phyloP scores from a whole-genome alignment of 805 yeast genomes.

The Blastobotrys terrestris region DNA sequence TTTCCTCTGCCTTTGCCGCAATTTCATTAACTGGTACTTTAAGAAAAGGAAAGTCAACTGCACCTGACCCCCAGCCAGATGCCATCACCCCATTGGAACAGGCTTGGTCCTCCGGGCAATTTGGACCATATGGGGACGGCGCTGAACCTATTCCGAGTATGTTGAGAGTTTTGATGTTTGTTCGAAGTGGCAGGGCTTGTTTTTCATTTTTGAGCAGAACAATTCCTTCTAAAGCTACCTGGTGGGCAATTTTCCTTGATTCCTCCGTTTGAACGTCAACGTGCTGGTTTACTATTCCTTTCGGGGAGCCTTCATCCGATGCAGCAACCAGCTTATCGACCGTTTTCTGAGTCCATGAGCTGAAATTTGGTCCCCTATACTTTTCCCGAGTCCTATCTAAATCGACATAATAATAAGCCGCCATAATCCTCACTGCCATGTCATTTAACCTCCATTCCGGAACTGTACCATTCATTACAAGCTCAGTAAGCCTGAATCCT shows the following conservation, averaged over 20 bases:
- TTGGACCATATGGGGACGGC: slow-evolving; percentile 44
- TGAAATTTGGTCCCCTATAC: slow-evolving; percentile 44
- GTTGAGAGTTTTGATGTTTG: slow-evolving; percentile 33
- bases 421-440: slow-evolving; percentile 55
- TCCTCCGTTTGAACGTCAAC: slow-evolving; percentile 46
- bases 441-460: slow-evolving; percentile 50
- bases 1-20: slow-evolving; percentile 39
- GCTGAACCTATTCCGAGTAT: slow-evolving; percentile 52
- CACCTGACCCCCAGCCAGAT: slow-evolving; percentile 62
- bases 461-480: slow-evolving; percentile 50
- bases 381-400: slow-evolving; percentile 22
- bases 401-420: slow-evolving; percentile 47
- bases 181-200: slow-evolving; percentile 46
- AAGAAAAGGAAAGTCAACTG: slow-evolving; percentile 49
- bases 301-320: slow-evolving; percentile 29
- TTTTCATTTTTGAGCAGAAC: slow-evolving; percentile 49
- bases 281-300: slow-evolving; percentile 51
- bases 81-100: slow-evolving; percentile 49
- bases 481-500: slow-evolving; percentile 43
- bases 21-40: slow-evolving; percentile 57
- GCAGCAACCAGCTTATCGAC: slow-evolving; percentile 23
- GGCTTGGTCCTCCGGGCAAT: slow-evolving; percentile 44
- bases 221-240: slow-evolving; percentile 52
- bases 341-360: slow-evolving; percentile 49
- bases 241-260: slow-evolving; percentile 42